Base-by-base conservation (phyloP, 805 yeast genomes). In the Lipomyces lipofer region DNA sequence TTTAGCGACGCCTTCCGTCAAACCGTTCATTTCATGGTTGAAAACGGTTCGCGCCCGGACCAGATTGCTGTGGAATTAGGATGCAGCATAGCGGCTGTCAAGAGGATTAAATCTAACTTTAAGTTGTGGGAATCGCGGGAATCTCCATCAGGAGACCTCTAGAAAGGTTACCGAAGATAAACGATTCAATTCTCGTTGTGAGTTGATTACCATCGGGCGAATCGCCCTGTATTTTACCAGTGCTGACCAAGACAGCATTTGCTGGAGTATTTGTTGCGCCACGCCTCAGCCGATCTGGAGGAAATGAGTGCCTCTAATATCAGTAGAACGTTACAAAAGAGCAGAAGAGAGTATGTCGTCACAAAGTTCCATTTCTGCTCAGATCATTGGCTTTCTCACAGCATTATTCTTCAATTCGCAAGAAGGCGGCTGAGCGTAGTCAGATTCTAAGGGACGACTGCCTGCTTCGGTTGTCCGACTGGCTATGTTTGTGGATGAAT, bases 391-490 rank as follows among this genome's bases (percentile, higher is more conserved):
- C 2, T n/a, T n/a, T n/a, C n/a, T n/a, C n/a, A n/a, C n/a, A n/a
- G n/a, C n/a, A n/a, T n/a, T n/a, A n/a, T n/a, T n/a, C n/a, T n/a
- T 17, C 7, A 24, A 2, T 35, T 15, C 24, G 39, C 2, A 15
- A 35, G 39, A 35, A 35, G 13, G 24, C 39, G 39, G 39, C 39
- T 17, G 39, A 35, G 39, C 39, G 39, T 17, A 35, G 39, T n/a
- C 39, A 35, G 21, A 22, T n/a, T 9, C 39, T 35, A 35, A 35
- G 24, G 39, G 39, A 35, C 39, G 39, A 35, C 39, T 35, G 39
- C 22, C 39, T 35, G 2, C 39, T 32, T 32, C 36, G 36, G 6
- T 32, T 32, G 17, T 32, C 36, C 17, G 36, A 32, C 36, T 32
- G 36, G 36, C 21, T 24, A 35, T 35, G 39, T 35, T 35, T 6